Percentiles rank a stretch among this genome's conserved stretches.
phyloP scores from a whole-genome alignment of 2,329 filamentous ascomycete genomes.

The Botryotinia calthae region DNA sequence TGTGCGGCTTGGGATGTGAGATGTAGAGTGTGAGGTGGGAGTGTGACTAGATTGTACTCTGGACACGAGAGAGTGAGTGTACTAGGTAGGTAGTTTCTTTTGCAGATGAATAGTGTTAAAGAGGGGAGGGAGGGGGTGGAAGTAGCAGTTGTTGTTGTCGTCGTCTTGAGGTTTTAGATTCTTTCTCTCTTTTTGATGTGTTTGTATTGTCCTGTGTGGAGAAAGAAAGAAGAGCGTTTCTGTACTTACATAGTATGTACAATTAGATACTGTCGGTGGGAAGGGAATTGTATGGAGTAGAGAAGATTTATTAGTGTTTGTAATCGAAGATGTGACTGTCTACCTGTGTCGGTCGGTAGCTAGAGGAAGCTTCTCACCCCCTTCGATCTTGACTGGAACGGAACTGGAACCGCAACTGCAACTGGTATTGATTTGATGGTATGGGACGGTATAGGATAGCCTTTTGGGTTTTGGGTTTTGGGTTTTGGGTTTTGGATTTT shows the following conservation, averaged over 20 bases:
- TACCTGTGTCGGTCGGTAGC: neutral
- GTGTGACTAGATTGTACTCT: neutral
- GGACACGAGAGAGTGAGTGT: neutral
- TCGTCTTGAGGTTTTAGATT: neutral
- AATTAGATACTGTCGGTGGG: neutral
- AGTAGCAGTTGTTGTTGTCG: neutral
- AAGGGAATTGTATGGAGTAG: neutral
- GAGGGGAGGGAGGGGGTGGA: neutral
- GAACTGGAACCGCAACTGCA: neutral
- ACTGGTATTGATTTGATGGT: neutral
- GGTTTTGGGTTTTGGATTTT: too few relatives aligned
- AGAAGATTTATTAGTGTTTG: neutral
- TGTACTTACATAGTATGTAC: neutral
- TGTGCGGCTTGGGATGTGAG: neutral
- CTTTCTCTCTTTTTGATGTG: neutral
- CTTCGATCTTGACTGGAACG: neutral
- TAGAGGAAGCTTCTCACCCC: neutral
- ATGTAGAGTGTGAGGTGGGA: neutral
- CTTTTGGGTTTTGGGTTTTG: neutral
- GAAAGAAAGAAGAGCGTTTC: neutral
- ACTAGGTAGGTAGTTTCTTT: neutral
- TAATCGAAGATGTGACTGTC: neutral
- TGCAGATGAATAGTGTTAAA: neutral
- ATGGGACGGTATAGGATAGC: neutral
- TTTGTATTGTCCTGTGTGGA: neutral